These are phyloP conservation scores for Fusarium guadeloupense DNA, from an alignment of 2,329 filamentous ascomycete genomes.

Conservation along the genomic window DNA sequence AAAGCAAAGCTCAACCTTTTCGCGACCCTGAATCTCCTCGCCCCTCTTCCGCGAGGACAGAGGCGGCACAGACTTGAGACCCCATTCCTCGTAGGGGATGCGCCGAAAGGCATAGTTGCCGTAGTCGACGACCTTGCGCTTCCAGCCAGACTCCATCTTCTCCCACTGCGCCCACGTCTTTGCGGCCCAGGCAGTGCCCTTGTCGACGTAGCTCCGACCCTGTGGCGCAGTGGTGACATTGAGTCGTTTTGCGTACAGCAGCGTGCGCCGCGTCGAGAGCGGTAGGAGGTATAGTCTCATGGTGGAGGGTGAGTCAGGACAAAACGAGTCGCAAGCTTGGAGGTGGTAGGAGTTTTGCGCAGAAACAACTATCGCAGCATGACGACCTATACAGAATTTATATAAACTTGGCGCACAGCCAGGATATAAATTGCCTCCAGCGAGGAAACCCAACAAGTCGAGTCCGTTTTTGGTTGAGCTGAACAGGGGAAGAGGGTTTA, in stretches of 20 bases:
- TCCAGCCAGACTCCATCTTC: conserved; percentile 84
- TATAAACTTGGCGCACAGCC: conserved; percentile 13
- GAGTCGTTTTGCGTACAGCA: conserved; percentile 89
- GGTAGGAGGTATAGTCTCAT: conserved; percentile 97
- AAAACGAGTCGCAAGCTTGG: background rate
- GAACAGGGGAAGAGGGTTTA: conserved; percentile 1
- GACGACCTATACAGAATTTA: conserved; percentile 16
- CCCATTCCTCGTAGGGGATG: conserved; percentile 98
- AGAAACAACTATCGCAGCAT: conserved; percentile 31
- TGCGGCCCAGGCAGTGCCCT: conserved; percentile 74
- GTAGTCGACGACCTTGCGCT: conserved; percentile 84
- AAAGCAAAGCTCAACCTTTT: conserved; percentile 78
- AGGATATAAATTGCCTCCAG: conserved; percentile 9
- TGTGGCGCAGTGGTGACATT: conserved; percentile 62
- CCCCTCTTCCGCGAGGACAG: conserved; percentile 72
- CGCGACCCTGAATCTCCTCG: conserved; percentile 69
- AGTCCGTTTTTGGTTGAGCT: conserved; percentile 2
- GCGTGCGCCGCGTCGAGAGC: conserved; percentile 87
- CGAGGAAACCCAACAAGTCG: conserved; percentile 8
- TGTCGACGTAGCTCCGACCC: conserved; percentile 68
- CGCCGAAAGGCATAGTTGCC: conserved; percentile 86
- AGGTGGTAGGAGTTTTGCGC: conserved; percentile 1
- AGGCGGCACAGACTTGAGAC: conserved; percentile 90
- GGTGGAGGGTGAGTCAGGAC: conserved; percentile 30
- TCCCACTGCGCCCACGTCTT: conserved; percentile 89